These are phyloP conservation scores for Fistulinella prunicolor DNA, from an alignment of 768 basidiomycete species.

Conservation along the genomic window DNA sequence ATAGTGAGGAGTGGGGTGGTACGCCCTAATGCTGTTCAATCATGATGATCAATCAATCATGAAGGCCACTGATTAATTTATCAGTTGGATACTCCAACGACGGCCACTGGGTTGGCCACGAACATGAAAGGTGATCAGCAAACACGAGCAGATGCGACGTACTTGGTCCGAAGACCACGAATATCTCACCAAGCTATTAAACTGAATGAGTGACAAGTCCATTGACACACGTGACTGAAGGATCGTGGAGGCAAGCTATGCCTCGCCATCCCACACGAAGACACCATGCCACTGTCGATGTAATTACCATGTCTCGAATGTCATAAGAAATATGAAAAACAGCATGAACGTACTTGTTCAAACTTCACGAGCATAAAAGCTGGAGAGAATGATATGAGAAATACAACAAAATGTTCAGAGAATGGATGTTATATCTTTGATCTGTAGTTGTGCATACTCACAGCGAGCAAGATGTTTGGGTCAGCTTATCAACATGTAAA, in stretches of 20 bases:
- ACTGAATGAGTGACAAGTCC: neutral
- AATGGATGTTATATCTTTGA: neutral
- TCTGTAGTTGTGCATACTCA: no score
- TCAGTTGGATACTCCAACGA: neutral
- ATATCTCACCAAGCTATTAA: neutral
- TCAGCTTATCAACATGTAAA: no score
- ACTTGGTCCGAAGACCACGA: constrained; percentile 12
- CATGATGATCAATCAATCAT: neutral
- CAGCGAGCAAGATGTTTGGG: no score
- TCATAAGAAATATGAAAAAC: neutral
- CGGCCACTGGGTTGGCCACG: neutral
- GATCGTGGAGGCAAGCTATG: constrained; percentile 1
- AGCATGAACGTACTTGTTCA: constrained; percentile 19
- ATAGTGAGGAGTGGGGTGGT: neutral
- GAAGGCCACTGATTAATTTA: neutral
- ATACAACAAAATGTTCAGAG: neutral
- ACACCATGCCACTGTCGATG: constrained; percentile 12
- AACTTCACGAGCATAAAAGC: constrained; percentile 22
- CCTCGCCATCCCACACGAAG: neutral
- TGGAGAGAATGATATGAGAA: neutral
- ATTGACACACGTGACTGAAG: constrained; percentile 11
- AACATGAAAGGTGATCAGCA: neutral
- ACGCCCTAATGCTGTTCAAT: neutral
- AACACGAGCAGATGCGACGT: neutral
- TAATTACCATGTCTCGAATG: constrained; percentile 6